Evolutionary conservation across 176 grass and related monocot species (phyloP), one percentile per base, ranked within the genome.

Genomic region (Aegilops bicornis): DNA sequence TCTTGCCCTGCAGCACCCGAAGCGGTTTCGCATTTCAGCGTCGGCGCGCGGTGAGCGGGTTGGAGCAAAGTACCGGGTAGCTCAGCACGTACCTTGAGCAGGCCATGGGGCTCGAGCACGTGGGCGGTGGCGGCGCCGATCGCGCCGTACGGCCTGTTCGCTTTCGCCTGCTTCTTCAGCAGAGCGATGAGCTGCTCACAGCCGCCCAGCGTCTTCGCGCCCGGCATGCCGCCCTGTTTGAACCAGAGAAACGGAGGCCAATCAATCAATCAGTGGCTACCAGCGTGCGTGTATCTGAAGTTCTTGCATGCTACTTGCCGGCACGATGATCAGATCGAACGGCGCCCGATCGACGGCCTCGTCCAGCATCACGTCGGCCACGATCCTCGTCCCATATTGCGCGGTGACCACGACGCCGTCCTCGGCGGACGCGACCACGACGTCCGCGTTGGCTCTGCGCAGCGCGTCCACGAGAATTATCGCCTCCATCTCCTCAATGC

Each of bases 261-360:
- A 66, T 31, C 35, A 7, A 15, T 69, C 27, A 10, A 35, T 33
- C 27, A 73, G 33, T 75, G 82, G 13, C 20, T 10, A 15, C 2
- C 30, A 40, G 22, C 67, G 16, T 25, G 3, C n/a, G 7, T 69
- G 31, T 7, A 79, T 42, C 15, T 10, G 17, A 4, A 52, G 25
- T 2, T 8, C 19, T 35, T 72, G 11, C 32, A 1, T 22, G 19
- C 54, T 39, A 59, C 88, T 86, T 85, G 83, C 89, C 67, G 93
- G 88, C 52, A 95, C 73, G 70, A 95, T 12, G 33, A 95, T 86
- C 8, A 95, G 82, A 59, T 95, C 90, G 25, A 90, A 90, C 33
- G 62, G 54, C 75, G 67, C 33, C 15, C 86, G 71, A 59, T 33
- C 58, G 23, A 50, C 72, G 24, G 82, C 93, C 12, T 65, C 93